Evolutionary conservation across 208 protist genomes (phyloP).

Genomic region (Trypanosoma lewisi): DNA sequence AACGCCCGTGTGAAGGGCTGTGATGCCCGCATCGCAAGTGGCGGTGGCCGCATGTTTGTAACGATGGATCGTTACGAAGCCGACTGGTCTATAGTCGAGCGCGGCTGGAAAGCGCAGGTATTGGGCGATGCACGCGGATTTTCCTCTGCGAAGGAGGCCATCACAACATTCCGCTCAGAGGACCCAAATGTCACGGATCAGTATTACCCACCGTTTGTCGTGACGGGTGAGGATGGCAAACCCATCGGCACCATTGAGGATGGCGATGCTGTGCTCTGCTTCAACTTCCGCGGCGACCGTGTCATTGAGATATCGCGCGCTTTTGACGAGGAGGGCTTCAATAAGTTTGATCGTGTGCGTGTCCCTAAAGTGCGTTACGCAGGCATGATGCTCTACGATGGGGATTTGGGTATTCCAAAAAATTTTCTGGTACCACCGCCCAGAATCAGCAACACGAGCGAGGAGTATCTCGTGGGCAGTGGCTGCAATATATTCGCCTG

Average conservation of each 20-base stretch:
- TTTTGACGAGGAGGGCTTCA: conserved; percentile 92
- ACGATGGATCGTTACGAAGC: conserved; percentile 96
- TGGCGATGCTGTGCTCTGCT: conserved; percentile 93
- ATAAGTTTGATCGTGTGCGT: conserved; percentile 90
- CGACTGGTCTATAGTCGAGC: conserved; percentile 94
- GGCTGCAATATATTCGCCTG: conserved; percentile 90
- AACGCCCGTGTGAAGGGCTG: conserved; percentile 72
- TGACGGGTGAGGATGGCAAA: conserved; percentile 64
- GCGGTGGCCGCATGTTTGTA: conserved; percentile 94
- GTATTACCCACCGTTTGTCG: conserved; percentile 93
- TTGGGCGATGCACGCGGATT: conserved; percentile 90
- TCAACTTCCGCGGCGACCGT: conserved; percentile 95
- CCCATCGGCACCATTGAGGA: conserved; percentile 91
- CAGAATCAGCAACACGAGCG: conserved; percentile 79
- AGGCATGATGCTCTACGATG: conserved; percentile 96
- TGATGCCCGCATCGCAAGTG: conserved; percentile 89
- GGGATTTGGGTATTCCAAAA: conserved; percentile 93
- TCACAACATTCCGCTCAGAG: conserved; percentile 85
- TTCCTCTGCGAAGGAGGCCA: conserved; percentile 80
- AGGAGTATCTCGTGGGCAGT: conserved; percentile 87
- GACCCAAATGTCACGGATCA: conserved; percentile 88
- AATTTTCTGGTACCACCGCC: conserved; percentile 93
- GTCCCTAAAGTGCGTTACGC: conserved; percentile 91
- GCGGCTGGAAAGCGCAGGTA: conserved; percentile 92
- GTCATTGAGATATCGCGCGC: conserved; percentile 94